Evolutionary conservation across 2,329 filamentous ascomycete genomes (phyloP), one percentile per base, ranked within the genome.

Genomic region (Botrytis cinerea): DNA sequence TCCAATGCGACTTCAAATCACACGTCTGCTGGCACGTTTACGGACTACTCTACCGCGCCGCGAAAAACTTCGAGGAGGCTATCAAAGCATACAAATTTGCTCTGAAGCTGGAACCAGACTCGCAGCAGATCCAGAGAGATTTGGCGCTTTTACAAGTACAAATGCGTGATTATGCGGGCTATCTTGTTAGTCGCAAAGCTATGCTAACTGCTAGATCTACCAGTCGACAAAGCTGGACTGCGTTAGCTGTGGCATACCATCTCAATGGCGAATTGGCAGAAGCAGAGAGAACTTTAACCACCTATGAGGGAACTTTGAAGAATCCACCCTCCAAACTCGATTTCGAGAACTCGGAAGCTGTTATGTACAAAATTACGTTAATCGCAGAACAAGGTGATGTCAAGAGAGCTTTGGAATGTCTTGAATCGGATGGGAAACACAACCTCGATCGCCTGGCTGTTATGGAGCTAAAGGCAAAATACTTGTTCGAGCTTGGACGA

Each of bases 21-120:
- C 95, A 98, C 84, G 95, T 99, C 80, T 98, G 95, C 87, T 99
- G 96, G 96, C 97, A 99, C 83, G 96, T 99, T 75, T 99, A 98
- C 82, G 96, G 97, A 46, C 85, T 99, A 78, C 88, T 99, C 69
- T 98, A 97, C 84, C 91, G 95, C 70, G 92, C 93, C 67, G 92
- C 93, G 81, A 98, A 98, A 87, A 98, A 99, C 84, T 98, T 97
- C 79, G 96, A 98, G 83, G 96, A 98, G 85, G 95, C 97, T 16
- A 98, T 98, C 85, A 98, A 98, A 87, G 97, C 96, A 74, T 99
- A 99, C 87, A 97, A 97, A 82, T 97, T 97, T 83, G 96, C 96
- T 25, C 86, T 99, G 78, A 91, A 90, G 81, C 88, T 98, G 74
- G 96, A 99, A 81, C 95, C 97, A n/a, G 94, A 97, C 35, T 97